phyloP scores from a whole-genome alignment of 306 rosid species.

The Albizia julibrissin region DNA sequence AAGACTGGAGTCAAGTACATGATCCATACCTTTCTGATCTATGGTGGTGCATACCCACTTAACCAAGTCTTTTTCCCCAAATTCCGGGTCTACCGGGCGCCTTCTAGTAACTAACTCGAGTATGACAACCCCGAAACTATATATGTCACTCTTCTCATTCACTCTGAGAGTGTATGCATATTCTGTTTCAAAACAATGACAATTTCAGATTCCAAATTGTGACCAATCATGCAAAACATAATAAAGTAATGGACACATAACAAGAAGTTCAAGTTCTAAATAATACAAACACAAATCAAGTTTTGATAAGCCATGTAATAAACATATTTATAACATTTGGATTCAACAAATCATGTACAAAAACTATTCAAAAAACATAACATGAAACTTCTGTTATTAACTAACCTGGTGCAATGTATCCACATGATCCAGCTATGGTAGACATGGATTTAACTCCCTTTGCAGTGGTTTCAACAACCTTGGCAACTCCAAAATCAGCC shows the following conservation, averaged over 20 bases:
- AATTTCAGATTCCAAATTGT: background rate
- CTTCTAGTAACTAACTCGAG: slow-evolving; percentile 82
- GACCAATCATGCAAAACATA: background rate
- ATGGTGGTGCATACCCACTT: slow-evolving; percentile 93
- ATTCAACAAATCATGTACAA: background rate
- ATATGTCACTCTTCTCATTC: slow-evolving; percentile 95
- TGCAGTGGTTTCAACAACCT: slow-evolving; percentile 61
- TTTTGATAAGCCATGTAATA: background rate
- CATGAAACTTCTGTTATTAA: slow-evolving; percentile 23
- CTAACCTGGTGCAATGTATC: slow-evolving; percentile 98
- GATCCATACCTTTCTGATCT: slow-evolving; percentile 81
- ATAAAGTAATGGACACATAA: slow-evolving; percentile 5
- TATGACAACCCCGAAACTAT: slow-evolving; percentile 91
- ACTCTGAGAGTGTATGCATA: slow-evolving; percentile 93
- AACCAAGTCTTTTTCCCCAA: slow-evolving; percentile 89
- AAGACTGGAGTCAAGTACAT: slow-evolving; percentile 67
- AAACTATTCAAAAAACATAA: background rate
- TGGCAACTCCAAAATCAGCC: slow-evolving; percentile 96
- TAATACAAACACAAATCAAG: background rate
- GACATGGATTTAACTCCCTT: slow-evolving; percentile 83
- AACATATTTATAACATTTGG: background rate
- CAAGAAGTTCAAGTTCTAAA: background rate
- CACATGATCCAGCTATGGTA: slow-evolving; percentile 89
- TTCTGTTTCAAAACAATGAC: slow-evolving; percentile 50
- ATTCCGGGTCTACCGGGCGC: slow-evolving; percentile 84